phyloP scores from a whole-genome alignment of 352 stramenopile species.

The Globisporangium cylindrosporum region DNA sequence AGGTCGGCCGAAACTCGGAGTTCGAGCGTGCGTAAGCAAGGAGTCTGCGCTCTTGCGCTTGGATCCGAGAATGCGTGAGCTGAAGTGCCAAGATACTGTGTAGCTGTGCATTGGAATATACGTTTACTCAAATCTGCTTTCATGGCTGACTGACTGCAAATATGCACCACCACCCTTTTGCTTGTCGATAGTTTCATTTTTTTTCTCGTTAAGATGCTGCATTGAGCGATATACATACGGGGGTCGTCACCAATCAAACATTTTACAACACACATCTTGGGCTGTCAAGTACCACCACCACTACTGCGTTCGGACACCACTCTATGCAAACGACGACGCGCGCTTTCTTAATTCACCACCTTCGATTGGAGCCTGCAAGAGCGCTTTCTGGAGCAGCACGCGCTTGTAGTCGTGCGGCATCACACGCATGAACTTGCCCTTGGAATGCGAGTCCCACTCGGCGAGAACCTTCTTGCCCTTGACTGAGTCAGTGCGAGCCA shows the following conservation, averaged over 20 bases:
- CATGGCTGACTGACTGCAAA: neutral
- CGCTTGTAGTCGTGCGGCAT: conserved; percentile 72
- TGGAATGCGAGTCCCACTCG: conserved; percentile 81
- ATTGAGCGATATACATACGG: conserved; percentile 8
- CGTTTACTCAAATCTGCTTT: conserved; percentile 1
- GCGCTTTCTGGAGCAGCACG: conserved; percentile 42
- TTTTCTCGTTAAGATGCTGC: conserved; percentile 4
- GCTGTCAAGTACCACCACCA: neutral
- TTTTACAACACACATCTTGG: neutral
- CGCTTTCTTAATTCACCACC: conserved; percentile 11
- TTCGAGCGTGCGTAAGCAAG: conserved; percentile 3
- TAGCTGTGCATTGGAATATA: neutral
- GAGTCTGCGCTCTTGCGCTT: too few relatives aligned
- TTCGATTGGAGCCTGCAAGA: conserved; percentile 23
- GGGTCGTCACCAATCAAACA: conserved; percentile 6
- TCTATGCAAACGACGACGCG: conserved; percentile 16
- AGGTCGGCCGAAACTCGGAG: conserved; percentile 5
- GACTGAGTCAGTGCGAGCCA: conserved; percentile 84
- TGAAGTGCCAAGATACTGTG: neutral
- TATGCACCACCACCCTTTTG: conserved; percentile 1
- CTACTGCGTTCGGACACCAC: neutral
- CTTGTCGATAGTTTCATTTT: neutral
- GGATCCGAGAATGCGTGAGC: too few relatives aligned
- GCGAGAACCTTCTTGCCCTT: conserved; percentile 87
- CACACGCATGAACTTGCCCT: conserved; percentile 52